A percentile compares a stretch with the other conserved stretches of the same genome.
These are phyloP conservation scores for Colletotrichum sp. DNA, from an alignment of 2,329 filamentous ascomycete genomes.

Conservation along the genomic window DNA sequence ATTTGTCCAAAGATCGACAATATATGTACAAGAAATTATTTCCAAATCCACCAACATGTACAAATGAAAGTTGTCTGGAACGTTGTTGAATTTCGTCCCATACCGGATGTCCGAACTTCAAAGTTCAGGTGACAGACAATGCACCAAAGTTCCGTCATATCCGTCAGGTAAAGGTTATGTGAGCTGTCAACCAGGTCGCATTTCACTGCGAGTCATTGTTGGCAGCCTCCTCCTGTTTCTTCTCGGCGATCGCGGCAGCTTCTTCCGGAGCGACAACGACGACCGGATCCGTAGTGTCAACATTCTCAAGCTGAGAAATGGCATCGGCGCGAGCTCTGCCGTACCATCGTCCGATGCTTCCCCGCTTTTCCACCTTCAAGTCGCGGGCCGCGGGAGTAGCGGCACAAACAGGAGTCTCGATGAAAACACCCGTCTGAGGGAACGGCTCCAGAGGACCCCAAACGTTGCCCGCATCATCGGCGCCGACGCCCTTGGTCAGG, in stretches of 20 bases:
- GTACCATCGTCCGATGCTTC: constrained; percentile 13
- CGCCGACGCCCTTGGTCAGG: constrained; percentile 37
- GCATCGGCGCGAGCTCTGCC: constrained; percentile 16
- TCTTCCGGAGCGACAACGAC: neutral
- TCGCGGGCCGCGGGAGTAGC: neutral
- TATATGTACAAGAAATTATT: neutral
- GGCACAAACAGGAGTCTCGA: constrained; percentile 20
- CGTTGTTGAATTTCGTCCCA: neutral
- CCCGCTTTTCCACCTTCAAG: neutral
- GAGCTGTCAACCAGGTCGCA: neutral
- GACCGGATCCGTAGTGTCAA: constrained; percentile 12
- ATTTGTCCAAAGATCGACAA: neutral
- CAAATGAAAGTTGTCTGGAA: neutral
- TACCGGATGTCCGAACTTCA: neutral
- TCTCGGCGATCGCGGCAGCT: neutral
- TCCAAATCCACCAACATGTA: neutral
- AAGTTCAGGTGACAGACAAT: neutral
- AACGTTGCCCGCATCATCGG: constrained; percentile 36
- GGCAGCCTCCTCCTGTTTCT: neutral
- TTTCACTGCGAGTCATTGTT: neutral
- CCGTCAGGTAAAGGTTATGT: neutral
- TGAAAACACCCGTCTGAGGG: constrained; percentile 39
- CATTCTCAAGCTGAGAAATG: constrained; percentile 17
- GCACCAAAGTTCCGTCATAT: neutral
- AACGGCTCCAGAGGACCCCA: constrained; percentile 42